phyloP scores from a whole-genome alignment of 2,329 filamentous ascomycete genomes.

The Fusarium sp. region DNA sequence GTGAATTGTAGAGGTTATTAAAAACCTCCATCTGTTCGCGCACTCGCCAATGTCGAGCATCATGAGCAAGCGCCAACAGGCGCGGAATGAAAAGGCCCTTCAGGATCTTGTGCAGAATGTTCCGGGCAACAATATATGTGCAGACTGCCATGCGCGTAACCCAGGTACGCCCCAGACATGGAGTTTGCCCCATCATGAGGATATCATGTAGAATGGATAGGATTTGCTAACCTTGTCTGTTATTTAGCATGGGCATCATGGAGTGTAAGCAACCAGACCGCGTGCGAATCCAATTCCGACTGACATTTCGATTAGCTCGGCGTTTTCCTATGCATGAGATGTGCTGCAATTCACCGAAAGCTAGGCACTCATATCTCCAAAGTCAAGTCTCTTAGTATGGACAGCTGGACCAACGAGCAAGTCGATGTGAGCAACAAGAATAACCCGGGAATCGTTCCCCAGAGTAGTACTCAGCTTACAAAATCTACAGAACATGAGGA shows the following conservation, averaged over 20 bases:
- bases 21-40: constrained; percentile 6
- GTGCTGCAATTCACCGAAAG: constrained; percentile 94
- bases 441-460: background rate
- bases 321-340: constrained; percentile 97
- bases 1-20: constrained; percentile 7
- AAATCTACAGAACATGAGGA: constrained; percentile 85
- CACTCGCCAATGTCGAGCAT: constrained; percentile 71
- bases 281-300: constrained; percentile 17
- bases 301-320: constrained; percentile 72
- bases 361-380: constrained; percentile 98
- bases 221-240: constrained; percentile 45
- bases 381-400: constrained; percentile 98
- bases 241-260: constrained; percentile 90
- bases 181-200: constrained; percentile 8
- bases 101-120: constrained; percentile 88
- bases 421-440: constrained; percentile 77
- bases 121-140: constrained; percentile 91
- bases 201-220: background rate
- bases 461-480: constrained; percentile 31
- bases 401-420: constrained; percentile 95
- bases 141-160: constrained; percentile 91
- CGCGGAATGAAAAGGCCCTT: constrained; percentile 91
- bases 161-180: constrained; percentile 73
- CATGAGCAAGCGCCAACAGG: constrained; percentile 96
- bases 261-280: constrained; percentile 74